Evolutionary conservation across 352 stramenopile genomes (phyloP), one percentile per base, ranked within the genome.

Genomic region (Pythium guiyangense): DNA sequence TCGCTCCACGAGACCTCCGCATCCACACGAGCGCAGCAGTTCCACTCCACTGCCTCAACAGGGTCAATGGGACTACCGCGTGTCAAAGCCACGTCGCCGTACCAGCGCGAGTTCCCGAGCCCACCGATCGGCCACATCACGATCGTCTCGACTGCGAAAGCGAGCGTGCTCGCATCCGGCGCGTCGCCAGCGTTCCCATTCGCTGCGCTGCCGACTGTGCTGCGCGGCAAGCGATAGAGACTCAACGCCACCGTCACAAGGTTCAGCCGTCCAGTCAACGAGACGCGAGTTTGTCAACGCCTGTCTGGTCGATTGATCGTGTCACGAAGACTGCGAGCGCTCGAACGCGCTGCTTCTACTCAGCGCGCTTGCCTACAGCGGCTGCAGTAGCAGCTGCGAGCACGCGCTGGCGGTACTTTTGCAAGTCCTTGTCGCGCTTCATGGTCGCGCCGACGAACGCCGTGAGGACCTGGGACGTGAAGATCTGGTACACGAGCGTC

Each of bases 401-500:
- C 57, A 69, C 54, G 17, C 65, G 56, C 34, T 74, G 69, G 31
- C 66, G 59, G 52, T 71, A 88, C 27, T 81, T 82, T 34, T 83
- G 66, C 31, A 92, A 60, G 26, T 88, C 79, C 62, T 94, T 94
- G 71, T 94, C 84, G 29, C 82, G 78, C 42, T 91, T 90, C 79
- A 94, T 88, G 11, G 77, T 85, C 17, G 80, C 82, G 11, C 72
- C 71, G 11, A 94, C 73, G 39, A 94, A 94, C 51, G 84, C 82
- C 12, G 67, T 84, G 57, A 92, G 76, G 20, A 91, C 62, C 57
- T 90, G 80, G 1, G 79, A 85, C 60, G 79, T 81, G 59, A 94
- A 94, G 54, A 90, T 81, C 62, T 92, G 84, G 56, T 90, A 94
- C 49, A 94, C 80, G 46, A 94, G 67, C 37, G 84, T 94, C 65